Evolutionary conservation across 75 land plant species (phyloP), one percentile per base, ranked within the genome.

Genomic region (Ceratopteris richardii): DNA sequence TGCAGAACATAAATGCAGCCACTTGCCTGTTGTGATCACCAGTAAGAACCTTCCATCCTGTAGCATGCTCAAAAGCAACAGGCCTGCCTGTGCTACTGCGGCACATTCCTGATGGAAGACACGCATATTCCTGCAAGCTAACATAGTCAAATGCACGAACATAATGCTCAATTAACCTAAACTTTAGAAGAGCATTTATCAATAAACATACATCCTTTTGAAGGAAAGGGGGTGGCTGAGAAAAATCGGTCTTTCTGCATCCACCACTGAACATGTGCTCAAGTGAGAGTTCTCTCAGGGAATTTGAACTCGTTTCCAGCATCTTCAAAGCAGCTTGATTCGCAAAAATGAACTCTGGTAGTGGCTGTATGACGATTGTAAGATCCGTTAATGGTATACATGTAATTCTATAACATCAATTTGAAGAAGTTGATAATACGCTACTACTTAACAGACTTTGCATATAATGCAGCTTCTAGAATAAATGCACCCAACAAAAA

Each of bases 11-110:
- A 61, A 86, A 83, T 16, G 85, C 84, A 2, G 87, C 56, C 74
- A 93, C 88, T 51, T 79, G 85, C 31, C 47, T 59, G 26, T 44
- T 31, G 7, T 77, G 71, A 0, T 82, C 84, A 10, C 83, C 82
- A 42, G 84, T 68, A 53, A 87, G 37, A 13, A 91, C 97, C 57
- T 84, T 91, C 92, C 96, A 90, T 0, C 85, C 91, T 17, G 87
- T 39, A 3, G 96, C 91, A 56, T 71, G 80, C 37, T 90, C 91
- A 44, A 87, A 90, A 0, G 96, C 60, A 1, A 77, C 76, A 0
- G 91, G 79, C 31, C 90, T 71, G 1, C 91, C 83, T 73, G 80
- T 90, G 81, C 91, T 90, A n/a, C 91, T 87, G 52, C 75, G 30
- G 56, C 96, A 82, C 5, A 83, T 69, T 1, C 96, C 96, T 9